Evolutionary conservation across 73 alveolate genomes (phyloP), one percentile per base, ranked within the genome.

Genomic region (Paramecium bursaria): DNA sequence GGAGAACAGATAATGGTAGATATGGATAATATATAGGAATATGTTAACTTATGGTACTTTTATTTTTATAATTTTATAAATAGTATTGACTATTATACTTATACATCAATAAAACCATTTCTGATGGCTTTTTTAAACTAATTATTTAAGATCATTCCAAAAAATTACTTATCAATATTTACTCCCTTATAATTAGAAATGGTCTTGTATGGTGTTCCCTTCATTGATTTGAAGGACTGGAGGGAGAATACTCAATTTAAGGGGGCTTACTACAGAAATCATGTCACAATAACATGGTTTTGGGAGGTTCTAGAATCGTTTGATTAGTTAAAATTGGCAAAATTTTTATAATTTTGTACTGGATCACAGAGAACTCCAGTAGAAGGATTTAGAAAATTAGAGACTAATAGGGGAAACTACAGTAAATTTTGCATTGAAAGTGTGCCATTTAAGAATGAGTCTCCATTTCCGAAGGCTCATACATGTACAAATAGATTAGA

Each of bases 401-500:
- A 88, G 7, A 86, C 93, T 10, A 93, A 93, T 52, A 85, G 99
- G 76, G 99, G 99, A 11, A 94, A 94, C 54, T 85, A 85, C 19
- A 90, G 95, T 15, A 86, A 85, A 82, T 95, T 89, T 80, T 88
- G 91, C 27, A 88, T 95, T 51, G 86, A 91, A 74, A 85, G 96
- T 47, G 93, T 93, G 2, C 86, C 86, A 23, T 93, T 54, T 87
- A 74, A 92, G 44, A 73, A 91, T 33, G 86, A 87, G 11, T 76
- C 74, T 75, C 90, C 93, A 33, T 90, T 60, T 76, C 98, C 96
- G 39, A 91, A 92, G 86, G 98, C 99, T 15, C 99, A 96, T 91
- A 95, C 99, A 14, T 96, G 99, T 86, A 95, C 95, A 76, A 96
- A 96, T 87, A 92, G 99, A 90, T 54, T 96, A 46, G 99, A 96